These are phyloP conservation scores for Wickerhamomyces sp. DNA, from an alignment of 1,139 yeast genomes.

Conservation along the genomic window DNA sequence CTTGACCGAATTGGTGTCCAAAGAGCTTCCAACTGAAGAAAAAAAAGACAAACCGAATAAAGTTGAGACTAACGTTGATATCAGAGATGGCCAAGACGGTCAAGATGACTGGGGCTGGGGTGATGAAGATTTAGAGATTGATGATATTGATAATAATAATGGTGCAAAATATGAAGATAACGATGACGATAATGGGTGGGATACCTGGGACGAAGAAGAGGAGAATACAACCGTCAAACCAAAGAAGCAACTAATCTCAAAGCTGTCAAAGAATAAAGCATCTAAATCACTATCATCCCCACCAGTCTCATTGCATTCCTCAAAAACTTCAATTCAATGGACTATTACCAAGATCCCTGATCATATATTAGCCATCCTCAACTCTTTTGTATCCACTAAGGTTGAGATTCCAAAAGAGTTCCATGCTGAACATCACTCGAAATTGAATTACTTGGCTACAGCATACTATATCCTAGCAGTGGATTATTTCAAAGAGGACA, in stretches of 20 bases:
- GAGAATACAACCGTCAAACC: constrained; percentile 4
- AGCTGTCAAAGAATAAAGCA: constrained; percentile 9
- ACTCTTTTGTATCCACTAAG: constrained; percentile 13
- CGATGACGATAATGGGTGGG: constrained; percentile 8
- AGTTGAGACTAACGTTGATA: not conserved
- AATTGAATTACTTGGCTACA: constrained; percentile 14
- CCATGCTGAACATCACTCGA: constrained; percentile 11
- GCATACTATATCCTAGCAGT: constrained; percentile 15
- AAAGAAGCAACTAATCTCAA: constrained; percentile 17
- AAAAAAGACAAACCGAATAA: not conserved
- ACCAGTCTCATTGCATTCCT: not conserved
- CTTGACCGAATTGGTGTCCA: constrained; percentile 1
- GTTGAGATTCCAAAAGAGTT: constrained; percentile 7
- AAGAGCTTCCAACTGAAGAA: not conserved
- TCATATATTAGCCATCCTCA: constrained; percentile 7
- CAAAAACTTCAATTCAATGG: constrained; percentile 1
- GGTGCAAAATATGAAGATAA: constrained; percentile 2
- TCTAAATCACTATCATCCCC: constrained; percentile 5
- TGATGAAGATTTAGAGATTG: constrained; percentile 9
- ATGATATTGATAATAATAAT: constrained; percentile 7
- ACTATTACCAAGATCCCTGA: constrained; percentile 13
- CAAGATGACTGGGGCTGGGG: constrained; percentile 13
- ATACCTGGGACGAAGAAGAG: constrained; percentile 9
- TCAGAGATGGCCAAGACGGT: not conserved
- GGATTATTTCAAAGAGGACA: constrained; percentile 6